A percentile compares a stretch with the other conserved stretches of the same genome.
Evolutionary conservation across 306 rosid genomes (phyloP).

Genomic region (Begonia peltatifolia): DNA sequence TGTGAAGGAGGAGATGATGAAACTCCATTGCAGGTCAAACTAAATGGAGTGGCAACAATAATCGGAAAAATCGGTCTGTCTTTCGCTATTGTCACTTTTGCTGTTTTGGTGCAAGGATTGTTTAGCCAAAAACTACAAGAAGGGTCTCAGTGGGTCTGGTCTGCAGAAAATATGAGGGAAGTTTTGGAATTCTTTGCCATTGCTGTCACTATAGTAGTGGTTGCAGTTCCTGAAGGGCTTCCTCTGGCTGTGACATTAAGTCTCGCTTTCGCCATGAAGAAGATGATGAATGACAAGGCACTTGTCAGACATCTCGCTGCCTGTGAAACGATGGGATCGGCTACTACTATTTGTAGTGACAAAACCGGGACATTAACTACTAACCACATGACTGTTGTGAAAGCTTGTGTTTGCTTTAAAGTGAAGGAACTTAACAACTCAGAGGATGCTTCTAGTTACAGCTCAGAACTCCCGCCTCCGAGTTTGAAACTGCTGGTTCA

Average conservation of each 20-base stretch:
- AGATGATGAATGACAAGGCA: slow-evolving; percentile 98
- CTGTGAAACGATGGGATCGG: slow-evolving; percentile 99
- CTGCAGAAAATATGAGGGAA: slow-evolving; percentile 72
- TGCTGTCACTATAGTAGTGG: slow-evolving; percentile 95
- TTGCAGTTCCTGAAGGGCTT: slow-evolving; percentile 99
- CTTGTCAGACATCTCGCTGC: slow-evolving; percentile 95
- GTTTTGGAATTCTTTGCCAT: slow-evolving; percentile 83
- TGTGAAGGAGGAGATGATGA: slow-evolving; percentile 99
- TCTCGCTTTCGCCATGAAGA: slow-evolving; percentile 99
- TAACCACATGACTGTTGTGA: slow-evolving; percentile 91
- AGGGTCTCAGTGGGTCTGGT: slow-evolving; percentile 75
- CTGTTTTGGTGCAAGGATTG: slow-evolving; percentile 89
- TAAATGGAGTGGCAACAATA: slow-evolving; percentile 93
- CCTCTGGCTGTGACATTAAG: slow-evolving; percentile 97
- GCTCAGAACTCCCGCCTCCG: slow-evolving; percentile 49
- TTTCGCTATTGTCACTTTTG: slow-evolving; percentile 79
- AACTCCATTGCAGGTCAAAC: slow-evolving; percentile 98
- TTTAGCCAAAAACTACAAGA: slow-evolving; percentile 64
- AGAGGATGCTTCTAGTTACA: slow-evolving; percentile 25
- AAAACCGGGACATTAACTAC: slow-evolving; percentile 97
- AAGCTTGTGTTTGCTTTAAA: slow-evolving; percentile 68
- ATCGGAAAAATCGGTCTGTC: slow-evolving; percentile 93
- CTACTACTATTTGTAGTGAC: slow-evolving; percentile 94
- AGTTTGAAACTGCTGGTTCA: slow-evolving; percentile 53
- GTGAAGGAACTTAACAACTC: slow-evolving; percentile 44